Evolutionary conservation across 257 asterid species (phyloP), one percentile per base, ranked within the genome.

Genomic region (Solanum infundibuliforme): DNA sequence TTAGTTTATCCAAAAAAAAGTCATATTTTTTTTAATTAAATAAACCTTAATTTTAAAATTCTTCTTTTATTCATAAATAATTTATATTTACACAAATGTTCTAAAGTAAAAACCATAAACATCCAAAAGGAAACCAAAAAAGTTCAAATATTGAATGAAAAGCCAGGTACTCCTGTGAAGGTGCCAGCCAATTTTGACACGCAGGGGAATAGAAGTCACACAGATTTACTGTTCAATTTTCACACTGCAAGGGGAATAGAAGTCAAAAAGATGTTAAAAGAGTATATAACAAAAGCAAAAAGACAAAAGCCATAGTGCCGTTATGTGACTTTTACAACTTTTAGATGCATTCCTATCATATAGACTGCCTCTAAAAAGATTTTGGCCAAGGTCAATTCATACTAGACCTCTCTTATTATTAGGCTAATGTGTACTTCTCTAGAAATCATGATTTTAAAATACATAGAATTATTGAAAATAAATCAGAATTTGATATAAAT

Each of bases 261-360:
- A 55, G 65, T 20, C 25, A 55, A 55, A 55, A 55, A 55, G 65
- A 55, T 55, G 11, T 43, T 43, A 43, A 43, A 43, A 43, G 52
- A 43, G 18, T 43, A 43, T 12, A 43, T 16, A 55, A 89, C 91
- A 92, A 90, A 85, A 87, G 72, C 83, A 65, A 23, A 36, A 39
- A 10, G 90, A 88, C 92, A 90, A 89, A 89, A 79, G 25, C 83
- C 39, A 79, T 48, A 36, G 86, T 83, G 86, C 91, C 88, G 90
- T 92, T 87, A 88, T 87, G 91, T 90, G 92, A 89, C 88, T 71
- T 90, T 20, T 25, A 39, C 32, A 12, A 23, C 83, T 75, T 65
- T 36, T 75, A 8, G 8, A 75, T 23, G 31, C 20, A 23, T 23
- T 12, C 14, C 38, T 11, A 74, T 4, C 12, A 27, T 68, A 27